A percentile compares a stretch with the other conserved stretches of the same genome.
phyloP scores from a whole-genome alignment of 352 stramenopile species.

The Thalassiosira hispida region DNA sequence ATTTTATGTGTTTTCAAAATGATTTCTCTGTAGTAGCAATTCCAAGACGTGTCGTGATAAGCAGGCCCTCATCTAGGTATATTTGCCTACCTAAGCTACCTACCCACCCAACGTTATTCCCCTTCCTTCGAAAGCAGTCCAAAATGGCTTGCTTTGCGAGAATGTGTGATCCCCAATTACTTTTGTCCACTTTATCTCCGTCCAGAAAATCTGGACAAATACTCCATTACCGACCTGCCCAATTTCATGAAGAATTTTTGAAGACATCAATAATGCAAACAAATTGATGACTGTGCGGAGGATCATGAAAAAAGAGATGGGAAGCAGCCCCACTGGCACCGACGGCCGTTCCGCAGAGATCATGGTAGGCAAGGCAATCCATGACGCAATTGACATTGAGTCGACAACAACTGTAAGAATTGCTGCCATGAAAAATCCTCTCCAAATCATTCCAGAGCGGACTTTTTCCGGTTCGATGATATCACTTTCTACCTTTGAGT shows the following conservation, averaged over 20 bases:
- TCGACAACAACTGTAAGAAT: conserved; percentile 55
- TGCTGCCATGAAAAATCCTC: conserved; percentile 44
- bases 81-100: not conserved
- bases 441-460: conserved; percentile 46
- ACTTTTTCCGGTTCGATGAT: conserved; percentile 39
- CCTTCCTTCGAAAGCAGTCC: conserved; percentile 54
- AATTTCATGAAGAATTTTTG: conserved; percentile 53
- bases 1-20: too few relatives aligned
- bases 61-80: too few relatives aligned
- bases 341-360: conserved; percentile 14
- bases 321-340: conserved; percentile 15
- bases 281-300: conserved; percentile 31
- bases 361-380: conserved; percentile 32
- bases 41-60: too few relatives aligned
- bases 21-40: too few relatives aligned
- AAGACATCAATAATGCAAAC: conserved; percentile 37
- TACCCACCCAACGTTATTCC: conserved; percentile 46
- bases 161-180: conserved; percentile 46
- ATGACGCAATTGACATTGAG: conserved; percentile 63
- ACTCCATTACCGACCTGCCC: conserved; percentile 46
- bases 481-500: conserved; percentile 31
- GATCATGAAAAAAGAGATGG: conserved; percentile 33
- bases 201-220: conserved; percentile 38
- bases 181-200: conserved; percentile 30
- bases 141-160: conserved; percentile 33